A percentile compares a stretch with the other conserved stretches of the same genome.
phyloP scores from a whole-genome alignment of 345 rosid species.

The Salix brachista region DNA sequence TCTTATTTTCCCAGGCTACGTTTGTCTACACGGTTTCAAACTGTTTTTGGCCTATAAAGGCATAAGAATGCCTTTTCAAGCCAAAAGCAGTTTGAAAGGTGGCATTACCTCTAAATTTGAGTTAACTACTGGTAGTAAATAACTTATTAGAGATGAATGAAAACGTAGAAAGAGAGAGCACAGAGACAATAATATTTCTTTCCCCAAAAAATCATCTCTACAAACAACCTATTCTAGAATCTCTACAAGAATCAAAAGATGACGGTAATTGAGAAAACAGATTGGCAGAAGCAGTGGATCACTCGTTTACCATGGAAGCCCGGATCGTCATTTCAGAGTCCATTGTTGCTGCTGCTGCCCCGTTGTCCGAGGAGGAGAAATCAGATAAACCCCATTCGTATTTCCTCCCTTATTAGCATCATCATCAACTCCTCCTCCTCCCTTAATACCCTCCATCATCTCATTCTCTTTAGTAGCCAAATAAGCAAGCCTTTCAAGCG shows the following conservation, averaged over 20 bases:
- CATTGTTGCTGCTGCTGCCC: neutral
- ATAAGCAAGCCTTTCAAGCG: slow-evolving; percentile 39
- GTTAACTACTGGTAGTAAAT: no score
- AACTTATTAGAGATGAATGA: neutral
- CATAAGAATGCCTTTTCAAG: no score
- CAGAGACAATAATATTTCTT: neutral
- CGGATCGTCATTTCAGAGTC: neutral
- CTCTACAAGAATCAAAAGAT: neutral
- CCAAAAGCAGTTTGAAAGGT: no score
- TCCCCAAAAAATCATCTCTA: neutral
- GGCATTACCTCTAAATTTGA: no score
- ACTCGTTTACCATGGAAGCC: no score
- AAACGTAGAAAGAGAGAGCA: neutral
- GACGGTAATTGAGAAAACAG: no score
- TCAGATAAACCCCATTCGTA: neutral
- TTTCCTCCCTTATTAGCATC: neutral
- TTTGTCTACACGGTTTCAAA: no score
- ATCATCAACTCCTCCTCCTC: neutral
- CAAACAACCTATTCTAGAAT: neutral
- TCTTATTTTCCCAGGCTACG: no score
- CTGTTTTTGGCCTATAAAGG: no score
- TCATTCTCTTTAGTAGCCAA: slow-evolving; percentile 23
- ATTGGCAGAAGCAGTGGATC: no score
- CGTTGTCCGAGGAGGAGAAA: neutral
- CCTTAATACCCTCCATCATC: neutral